Evolutionary conservation across 495 filamentous ascomycete species (phyloP).

Genomic region (Podospora comata): DNA sequence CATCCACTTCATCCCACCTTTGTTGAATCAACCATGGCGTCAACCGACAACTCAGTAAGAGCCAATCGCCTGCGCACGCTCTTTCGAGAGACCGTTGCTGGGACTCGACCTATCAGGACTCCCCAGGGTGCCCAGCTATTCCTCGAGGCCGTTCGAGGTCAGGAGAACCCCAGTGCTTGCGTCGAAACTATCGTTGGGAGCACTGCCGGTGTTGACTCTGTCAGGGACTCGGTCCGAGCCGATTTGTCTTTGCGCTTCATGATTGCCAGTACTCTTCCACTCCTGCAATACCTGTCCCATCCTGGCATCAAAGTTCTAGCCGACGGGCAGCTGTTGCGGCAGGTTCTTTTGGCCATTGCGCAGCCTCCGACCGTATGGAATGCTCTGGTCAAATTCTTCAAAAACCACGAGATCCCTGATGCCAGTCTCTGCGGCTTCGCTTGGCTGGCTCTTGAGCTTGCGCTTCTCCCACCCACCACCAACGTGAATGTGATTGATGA

Average conservation of each 20-base stretch:
- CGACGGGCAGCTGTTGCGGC: constrained; percentile 53
- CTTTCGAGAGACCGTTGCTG: constrained; percentile 32
- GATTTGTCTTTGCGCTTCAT: constrained; percentile 52
- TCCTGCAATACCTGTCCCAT: constrained; percentile 40
- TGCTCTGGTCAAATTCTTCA: constrained; percentile 47
- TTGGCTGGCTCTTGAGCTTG: constrained; percentile 59
- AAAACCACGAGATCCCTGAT: constrained; percentile 35
- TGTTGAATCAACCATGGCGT: constrained; percentile 9
- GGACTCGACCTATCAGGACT: constrained; percentile 25
- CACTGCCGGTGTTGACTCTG: constrained; percentile 42
- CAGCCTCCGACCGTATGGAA: constrained; percentile 64
- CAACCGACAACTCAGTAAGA: constrained; percentile 13
- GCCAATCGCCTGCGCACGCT: constrained; percentile 28
- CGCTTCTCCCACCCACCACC: constrained; percentile 41
- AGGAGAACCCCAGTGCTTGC: constrained; percentile 48
- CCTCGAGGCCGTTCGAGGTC: constrained; percentile 56
- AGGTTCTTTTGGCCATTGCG: constrained; percentile 51
- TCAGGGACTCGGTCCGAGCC: constrained; percentile 50
- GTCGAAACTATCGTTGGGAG: constrained; percentile 56
- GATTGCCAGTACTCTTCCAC: constrained; percentile 38
- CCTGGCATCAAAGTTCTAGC: constrained; percentile 51
- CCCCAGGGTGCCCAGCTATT: constrained; percentile 51
- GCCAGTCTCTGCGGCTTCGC: constrained; percentile 48
- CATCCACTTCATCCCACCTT: not conserved
- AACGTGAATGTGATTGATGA: constrained; percentile 33